Evolutionary conservation across 306 rosid genomes (phyloP).

Genomic region (Pyrus bretschneideri): DNA sequence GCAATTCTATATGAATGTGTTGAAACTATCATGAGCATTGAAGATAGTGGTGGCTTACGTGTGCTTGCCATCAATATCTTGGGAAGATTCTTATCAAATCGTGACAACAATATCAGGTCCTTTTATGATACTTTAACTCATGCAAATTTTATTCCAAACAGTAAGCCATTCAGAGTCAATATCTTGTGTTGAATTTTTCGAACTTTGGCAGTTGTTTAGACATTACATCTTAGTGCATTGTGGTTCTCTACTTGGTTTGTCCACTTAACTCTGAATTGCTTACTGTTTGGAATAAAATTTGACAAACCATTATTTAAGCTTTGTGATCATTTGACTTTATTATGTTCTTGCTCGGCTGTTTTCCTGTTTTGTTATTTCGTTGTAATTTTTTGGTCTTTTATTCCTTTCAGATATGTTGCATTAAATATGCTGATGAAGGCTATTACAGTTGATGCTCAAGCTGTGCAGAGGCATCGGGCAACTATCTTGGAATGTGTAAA

Average conservation of each 20-base stretch:
- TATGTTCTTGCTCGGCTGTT: neutral
- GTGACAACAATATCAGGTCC: conserved; percentile 97
- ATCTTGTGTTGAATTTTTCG: neutral
- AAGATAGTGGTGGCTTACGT: conserved; percentile 94
- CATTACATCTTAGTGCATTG: neutral
- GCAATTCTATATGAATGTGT: conserved; percentile 95
- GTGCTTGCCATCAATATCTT: conserved; percentile 94
- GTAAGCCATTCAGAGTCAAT: too few relatives aligned
- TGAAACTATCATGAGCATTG: conserved; percentile 94
- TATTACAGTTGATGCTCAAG: conserved; percentile 86
- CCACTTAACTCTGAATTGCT: neutral
- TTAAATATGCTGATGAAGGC: conserved; percentile 96
- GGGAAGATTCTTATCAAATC: conserved; percentile 96
- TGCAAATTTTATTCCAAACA: neutral
- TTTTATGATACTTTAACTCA: neutral
- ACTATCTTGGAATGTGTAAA: conserved; percentile 96
- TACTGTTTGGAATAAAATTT: neutral
- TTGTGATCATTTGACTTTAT: neutral
- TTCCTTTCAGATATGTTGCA: conserved; percentile 72
- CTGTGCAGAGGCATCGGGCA: conserved; percentile 97
- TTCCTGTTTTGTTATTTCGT: conserved; percentile 1
- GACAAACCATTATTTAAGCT: neutral
- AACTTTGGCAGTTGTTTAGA: neutral
- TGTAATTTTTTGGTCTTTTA: neutral
- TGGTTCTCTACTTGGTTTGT: neutral